Conservation (phyloP, 495 filamentous ascomycete species). For the Achaetomiella virescens region DNA sequence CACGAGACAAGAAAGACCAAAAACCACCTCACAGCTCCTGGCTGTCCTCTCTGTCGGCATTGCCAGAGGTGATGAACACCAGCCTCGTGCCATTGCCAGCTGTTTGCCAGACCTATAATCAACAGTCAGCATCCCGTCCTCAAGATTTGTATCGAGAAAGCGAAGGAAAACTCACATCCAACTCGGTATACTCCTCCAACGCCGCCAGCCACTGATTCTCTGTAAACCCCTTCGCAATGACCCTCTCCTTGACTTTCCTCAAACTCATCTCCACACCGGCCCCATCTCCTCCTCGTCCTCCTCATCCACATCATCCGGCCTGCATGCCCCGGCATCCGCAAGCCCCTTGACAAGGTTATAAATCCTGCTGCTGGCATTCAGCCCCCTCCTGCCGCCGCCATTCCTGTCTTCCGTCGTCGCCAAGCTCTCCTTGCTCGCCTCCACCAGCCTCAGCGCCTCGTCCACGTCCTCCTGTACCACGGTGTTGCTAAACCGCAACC, state of each 20-base stretch:
- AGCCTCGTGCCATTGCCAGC: slow-evolving; percentile 77
- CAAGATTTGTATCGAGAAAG: slow-evolving; percentile 17
- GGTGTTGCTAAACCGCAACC: slow-evolving; percentile 74
- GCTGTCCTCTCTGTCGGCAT: slow-evolving; percentile 33
- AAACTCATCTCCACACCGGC: slow-evolving; percentile 71
- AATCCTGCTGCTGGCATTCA: slow-evolving; percentile 81
- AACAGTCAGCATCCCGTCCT: not conserved
- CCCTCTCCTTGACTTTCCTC: slow-evolving; percentile 77
- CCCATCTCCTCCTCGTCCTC: slow-evolving; percentile 45
- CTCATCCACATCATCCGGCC: slow-evolving; percentile 65
- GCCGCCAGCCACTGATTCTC: slow-evolving; percentile 81
- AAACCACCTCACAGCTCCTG: slow-evolving; percentile 18
- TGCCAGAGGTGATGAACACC: slow-evolving; percentile 58
- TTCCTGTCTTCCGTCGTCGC: slow-evolving; percentile 56
- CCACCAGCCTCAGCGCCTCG: slow-evolving; percentile 83
- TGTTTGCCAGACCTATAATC: slow-evolving; percentile 84
- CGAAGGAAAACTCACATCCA: slow-evolving; percentile 68
- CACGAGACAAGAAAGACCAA: not conserved
- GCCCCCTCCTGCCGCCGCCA: slow-evolving; percentile 52
- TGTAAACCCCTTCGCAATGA: slow-evolving; percentile 94
- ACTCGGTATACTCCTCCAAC: slow-evolving; percentile 78
- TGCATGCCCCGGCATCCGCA: slow-evolving; percentile 65
- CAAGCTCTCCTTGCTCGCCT: slow-evolving; percentile 84
- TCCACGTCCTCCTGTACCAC: slow-evolving; percentile 93
- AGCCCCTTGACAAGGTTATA: slow-evolving; percentile 86